A percentile compares a stretch with the other conserved stretches of the same genome.
Evolutionary conservation across 129 eudicot genomes (phyloP).

Genomic region (Solidago caesia): DNA sequence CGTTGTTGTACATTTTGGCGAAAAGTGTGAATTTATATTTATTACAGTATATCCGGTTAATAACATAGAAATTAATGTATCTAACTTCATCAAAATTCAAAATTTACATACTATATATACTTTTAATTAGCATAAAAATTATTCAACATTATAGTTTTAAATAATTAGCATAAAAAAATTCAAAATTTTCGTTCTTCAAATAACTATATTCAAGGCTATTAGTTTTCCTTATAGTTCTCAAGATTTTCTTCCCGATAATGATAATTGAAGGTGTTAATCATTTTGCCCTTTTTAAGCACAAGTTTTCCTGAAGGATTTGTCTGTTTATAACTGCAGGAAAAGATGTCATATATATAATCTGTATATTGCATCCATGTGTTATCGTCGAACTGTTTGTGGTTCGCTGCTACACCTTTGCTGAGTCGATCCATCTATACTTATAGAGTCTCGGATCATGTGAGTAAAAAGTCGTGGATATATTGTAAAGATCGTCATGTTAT

Average conservation of each 20-base stretch:
- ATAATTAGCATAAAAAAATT: too few relatives aligned
- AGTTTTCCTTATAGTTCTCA: neutral
- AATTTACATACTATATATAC: too few relatives aligned
- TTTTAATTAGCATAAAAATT: too few relatives aligned
- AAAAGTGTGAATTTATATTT: too few relatives aligned
- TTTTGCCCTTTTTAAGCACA: conserved; percentile 20
- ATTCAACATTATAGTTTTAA: too few relatives aligned
- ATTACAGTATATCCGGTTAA: too few relatives aligned
- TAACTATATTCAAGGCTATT: too few relatives aligned
- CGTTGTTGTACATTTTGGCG: too few relatives aligned
- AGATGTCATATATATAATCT: conserved; percentile 52
- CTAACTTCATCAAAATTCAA: too few relatives aligned
- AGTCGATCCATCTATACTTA: neutral
- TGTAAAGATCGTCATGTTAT: conserved; percentile 21
- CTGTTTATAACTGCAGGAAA: conserved; percentile 42
- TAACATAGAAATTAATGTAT: too few relatives aligned
- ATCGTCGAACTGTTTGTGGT: conserved; percentile 45
- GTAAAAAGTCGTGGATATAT: conserved; percentile 12
- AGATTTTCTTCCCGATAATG: neutral
- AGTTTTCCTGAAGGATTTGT: conserved; percentile 7
- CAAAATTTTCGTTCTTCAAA: too few relatives aligned
- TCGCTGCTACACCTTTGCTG: conserved; percentile 20
- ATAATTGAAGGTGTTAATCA: neutral
- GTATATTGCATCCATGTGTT: conserved; percentile 62
- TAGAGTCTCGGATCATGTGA: neutral